Base-by-base conservation (phyloP, 495 filamentous ascomycete genomes). In the Lineolata rhizophorae region DNA sequence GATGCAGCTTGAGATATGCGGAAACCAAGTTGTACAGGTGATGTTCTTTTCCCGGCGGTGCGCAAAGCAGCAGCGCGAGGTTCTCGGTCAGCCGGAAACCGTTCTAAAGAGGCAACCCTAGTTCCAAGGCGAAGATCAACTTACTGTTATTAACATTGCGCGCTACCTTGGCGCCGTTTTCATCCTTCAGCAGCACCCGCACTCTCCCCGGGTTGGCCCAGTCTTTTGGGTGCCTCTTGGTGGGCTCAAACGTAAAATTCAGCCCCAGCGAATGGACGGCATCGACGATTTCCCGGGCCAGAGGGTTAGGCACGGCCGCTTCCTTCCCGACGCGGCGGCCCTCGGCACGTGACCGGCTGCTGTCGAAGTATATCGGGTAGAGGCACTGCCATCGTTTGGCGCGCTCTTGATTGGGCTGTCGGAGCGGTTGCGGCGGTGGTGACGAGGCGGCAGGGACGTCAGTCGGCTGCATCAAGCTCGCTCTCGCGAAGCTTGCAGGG, bases 201-300 rank as follows among this genome's bases (percentile, higher is more conserved):
- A 97, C 82, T 18, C 87, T 62, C 0, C 87, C 87, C 9, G 87
- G 87, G 55, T 97, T 97, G 20, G 73, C 76, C 87, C 87, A 97
- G 55, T 97, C 87, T 54, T 84, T 83, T 0, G 87, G 87, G 56
- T 97, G 87, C 28, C 71, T 60, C 56, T 92, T 93, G 42, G 72
- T 76, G 0, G 84, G 82, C 52, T 97, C 87, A 50, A 93, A 73
- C 3, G 83, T 74, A 19, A 72, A 70, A 18, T 67, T 63, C 36
- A 94, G 52, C 3, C 76, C 70, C 26, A 94, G 58, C 36, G 53
- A 53, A 13, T 72, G 69, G 44, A 76, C 78, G 0, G 85, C 87
- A 38, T 82, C 71, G 20, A 80, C 78, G 47, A 97, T 84, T 41
- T 85, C 81, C 33, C 80, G 61, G 4, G 87, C 87, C 12, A 97